These are phyloP conservation scores for Neonectria sp. DNA, from an alignment of 2,329 filamentous ascomycete genomes.

Conservation along the genomic window DNA sequence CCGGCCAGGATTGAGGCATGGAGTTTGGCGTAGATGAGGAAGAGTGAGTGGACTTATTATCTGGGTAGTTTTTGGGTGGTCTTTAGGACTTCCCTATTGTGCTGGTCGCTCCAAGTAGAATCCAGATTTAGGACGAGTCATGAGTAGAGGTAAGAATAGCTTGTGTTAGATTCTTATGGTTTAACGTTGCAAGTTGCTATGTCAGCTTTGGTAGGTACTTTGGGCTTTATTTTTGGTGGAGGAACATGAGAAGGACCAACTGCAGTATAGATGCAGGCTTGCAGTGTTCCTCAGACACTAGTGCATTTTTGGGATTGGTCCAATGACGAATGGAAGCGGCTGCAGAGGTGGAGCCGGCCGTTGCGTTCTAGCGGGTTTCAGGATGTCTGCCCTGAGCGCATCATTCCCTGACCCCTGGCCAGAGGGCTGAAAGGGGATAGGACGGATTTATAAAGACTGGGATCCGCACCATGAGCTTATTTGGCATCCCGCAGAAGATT, in stretches of 20 bases:
- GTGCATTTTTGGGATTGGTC: neutral
- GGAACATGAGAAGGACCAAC: too few relatives aligned
- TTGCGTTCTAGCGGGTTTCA: constrained; percentile 25
- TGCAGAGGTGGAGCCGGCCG: constrained; percentile 4
- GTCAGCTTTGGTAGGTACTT: neutral
- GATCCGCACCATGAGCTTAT: constrained; percentile 23
- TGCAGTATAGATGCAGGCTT: too few relatives aligned
- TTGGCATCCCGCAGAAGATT: neutral
- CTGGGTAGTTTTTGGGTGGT: constrained; percentile 1
- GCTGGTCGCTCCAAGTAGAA: too few relatives aligned
- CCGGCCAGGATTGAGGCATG: constrained; percentile 1
- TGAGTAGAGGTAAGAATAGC: too few relatives aligned
- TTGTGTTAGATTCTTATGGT: neutral
- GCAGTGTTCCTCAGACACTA: too few relatives aligned
- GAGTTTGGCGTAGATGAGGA: neutral
- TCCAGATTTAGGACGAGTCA: too few relatives aligned
- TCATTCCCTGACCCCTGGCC: constrained; percentile 17
- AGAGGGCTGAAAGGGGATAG: neutral
- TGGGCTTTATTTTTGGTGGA: too few relatives aligned
- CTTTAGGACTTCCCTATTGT: neutral
- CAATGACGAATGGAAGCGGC: constrained; percentile 11
- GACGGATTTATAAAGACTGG: constrained; percentile 7
- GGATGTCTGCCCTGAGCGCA: constrained; percentile 22
- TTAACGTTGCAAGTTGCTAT: neutral
- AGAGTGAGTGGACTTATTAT: constrained; percentile 10